Base-by-base conservation (phyloP, 2,329 filamentous ascomycete genomes). In the Colletotrichum tofieldiae region DNA sequence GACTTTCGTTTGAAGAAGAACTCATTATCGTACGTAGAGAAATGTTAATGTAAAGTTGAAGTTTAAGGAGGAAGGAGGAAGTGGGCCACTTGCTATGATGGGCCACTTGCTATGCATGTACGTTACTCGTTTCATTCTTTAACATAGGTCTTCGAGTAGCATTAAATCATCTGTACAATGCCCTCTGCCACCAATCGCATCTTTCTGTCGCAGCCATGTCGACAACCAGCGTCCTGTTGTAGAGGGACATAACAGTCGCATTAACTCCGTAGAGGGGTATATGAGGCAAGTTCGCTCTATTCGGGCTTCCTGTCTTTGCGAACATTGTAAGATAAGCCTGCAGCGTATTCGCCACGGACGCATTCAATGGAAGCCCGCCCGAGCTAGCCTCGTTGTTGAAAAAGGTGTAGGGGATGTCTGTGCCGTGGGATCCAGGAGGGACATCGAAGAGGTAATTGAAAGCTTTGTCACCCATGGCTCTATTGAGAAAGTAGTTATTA, bases 261-360 rank as follows among this genome's bases (percentile, higher is more conserved):
- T 65, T 26, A 3, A 35, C 37, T 14, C 71, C 74, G 20, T 75
- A 75, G 23, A 39, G 47, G 1, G 67, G 37, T 63, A 73, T 73
- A 20, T 41, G 9, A 12, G 65, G 51, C 60, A 67, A 20, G 1
- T 16, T 47, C 3, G 26, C 39, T 26, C 11, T 41, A 39, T 79
- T 78, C 16, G 81, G 79, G 23, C 67, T 74, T 1, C 80, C 80
- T 14, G 63, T 78, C 73, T 74, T 72, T 1, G 74, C 77, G 73
- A 82, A 83, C 37, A 74, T 77, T 5, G 76, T 76, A 11, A 83
- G 74, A 71, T 80, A 83, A 23, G 67, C 63, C 66, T 83, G 82
- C 67, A 83, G 58, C 2, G 73, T 68, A 6, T 52, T 62, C 8
- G 82, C 80, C 3, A 80, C 8, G 3, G 45, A 62, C 9, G n/a